Evolutionary conservation across 805 yeast species (phyloP).

Genomic region (Lipomyces mesembrius): DNA sequence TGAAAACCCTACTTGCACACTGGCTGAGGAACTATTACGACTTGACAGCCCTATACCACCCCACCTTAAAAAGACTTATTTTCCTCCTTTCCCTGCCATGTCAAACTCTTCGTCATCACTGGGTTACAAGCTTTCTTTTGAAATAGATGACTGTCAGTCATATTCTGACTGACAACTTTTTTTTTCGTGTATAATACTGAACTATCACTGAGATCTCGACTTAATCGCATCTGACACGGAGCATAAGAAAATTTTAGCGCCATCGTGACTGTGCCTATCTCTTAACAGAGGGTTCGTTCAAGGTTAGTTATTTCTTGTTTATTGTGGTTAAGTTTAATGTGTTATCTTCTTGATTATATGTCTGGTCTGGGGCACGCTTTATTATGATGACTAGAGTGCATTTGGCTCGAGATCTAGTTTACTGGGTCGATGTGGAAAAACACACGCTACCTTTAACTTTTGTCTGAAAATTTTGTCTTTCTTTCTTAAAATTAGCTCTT

Average conservation of each 20-base stretch:
- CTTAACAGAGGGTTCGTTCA: neutral
- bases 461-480: conserved; percentile 31
- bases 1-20: neutral
- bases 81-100: neutral
- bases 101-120: neutral
- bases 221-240: neutral
- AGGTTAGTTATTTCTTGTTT: neutral
- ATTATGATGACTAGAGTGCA: conserved; percentile 90
- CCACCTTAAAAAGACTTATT: neutral
- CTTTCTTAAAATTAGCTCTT: conserved; percentile 12
- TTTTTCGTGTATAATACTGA: neutral
- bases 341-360: neutral
- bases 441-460: conserved; percentile 85
- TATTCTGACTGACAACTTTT: neutral
- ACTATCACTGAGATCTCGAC: neutral
- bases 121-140: neutral
- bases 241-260: neutral
- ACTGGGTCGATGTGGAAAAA: conserved; percentile 88
- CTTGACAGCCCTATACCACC: neutral
- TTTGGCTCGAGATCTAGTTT: conserved; percentile 83
- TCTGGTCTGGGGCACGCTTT: neutral
- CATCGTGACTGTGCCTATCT: neutral
- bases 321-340: neutral
- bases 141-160: too few species aligned
- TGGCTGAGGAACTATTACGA: too few species aligned